phyloP scores from a whole-genome alignment of 2,329 filamentous ascomycete genomes.

The Cercospora sojina region DNA sequence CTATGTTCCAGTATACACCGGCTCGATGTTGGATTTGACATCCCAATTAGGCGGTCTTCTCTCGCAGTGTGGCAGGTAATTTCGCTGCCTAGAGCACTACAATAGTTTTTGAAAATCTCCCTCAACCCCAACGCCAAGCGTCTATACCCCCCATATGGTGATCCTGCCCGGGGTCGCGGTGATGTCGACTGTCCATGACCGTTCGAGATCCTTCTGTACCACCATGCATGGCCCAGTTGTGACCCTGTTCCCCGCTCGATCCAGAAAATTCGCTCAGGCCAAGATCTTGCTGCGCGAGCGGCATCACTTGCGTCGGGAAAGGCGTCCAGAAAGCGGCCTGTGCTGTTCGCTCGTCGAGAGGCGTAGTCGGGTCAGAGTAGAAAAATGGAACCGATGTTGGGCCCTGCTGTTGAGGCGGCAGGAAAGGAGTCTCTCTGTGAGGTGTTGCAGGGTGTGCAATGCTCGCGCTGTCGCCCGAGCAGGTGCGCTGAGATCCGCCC shows the following conservation, averaged over 20 bases:
- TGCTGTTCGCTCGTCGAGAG: constrained; percentile 24
- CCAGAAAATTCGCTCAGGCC: constrained; percentile 21
- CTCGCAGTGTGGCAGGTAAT: not conserved
- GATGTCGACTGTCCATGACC: constrained; percentile 9
- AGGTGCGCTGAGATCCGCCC: constrained; percentile 23
- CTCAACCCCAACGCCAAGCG: constrained; percentile 24
- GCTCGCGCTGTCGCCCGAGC: constrained; percentile 25
- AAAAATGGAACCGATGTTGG: constrained; percentile 32
- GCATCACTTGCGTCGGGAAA: constrained; percentile 42
- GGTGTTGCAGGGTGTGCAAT: not conserved
- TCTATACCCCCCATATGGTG: constrained; percentile 25
- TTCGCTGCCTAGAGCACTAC: not conserved
- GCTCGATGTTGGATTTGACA: not conserved
- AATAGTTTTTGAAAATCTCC: not conserved
- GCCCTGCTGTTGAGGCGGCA: constrained; percentile 24
- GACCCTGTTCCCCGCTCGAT: constrained; percentile 18
- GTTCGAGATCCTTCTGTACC: constrained; percentile 1
- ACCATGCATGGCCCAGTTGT: constrained; percentile 2
- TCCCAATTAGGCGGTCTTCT: not conserved
- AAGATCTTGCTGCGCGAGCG: constrained; percentile 28
- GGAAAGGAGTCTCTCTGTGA: constrained; percentile 28
- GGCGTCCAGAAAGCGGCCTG: constrained; percentile 42
- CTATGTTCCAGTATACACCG: not conserved
- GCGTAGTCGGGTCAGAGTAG: constrained; percentile 28
- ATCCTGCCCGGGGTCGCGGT: constrained; percentile 22